Base-by-base conservation (phyloP, 2,329 filamentous ascomycete genomes). In the Cercospora beticola region DNA sequence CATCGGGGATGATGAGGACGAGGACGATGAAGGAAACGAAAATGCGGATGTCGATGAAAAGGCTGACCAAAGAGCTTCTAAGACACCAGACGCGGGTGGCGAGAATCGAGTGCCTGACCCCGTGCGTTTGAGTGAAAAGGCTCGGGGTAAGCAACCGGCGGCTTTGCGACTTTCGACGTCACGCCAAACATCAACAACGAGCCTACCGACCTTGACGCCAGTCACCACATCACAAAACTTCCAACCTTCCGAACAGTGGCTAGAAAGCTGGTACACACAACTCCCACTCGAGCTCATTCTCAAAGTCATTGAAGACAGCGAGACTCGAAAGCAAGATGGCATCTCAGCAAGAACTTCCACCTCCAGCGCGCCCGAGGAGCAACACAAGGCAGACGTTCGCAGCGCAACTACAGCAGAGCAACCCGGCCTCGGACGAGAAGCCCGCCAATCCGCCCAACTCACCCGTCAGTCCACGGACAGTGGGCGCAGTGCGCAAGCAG, bases 251-350 rank as follows among this genome's bases (percentile, higher is more conserved):
- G 83, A 90, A 6, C 84, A 88, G 66, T 98, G 95, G 88, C 92
- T 98, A 72, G 94, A 97, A 75, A 91, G 88, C 67, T 98, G 94
- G 94, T 87, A 97, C n/a, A 91, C 92, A 0, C 92, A 93, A 94
- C 1, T 86, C 97, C 3, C 94, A 97, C 80, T 97, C 93, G 1
- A 89, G 92, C 60, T 83, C 31, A 72, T 73, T 49, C 64, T 73
- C 0, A 64, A 70, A 12, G 63, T 54, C 12, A 72, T 73, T n/a
- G 67, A 68, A 36, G 66, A 68, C 43, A 65, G 65, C 23, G 72
- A 73, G 36, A 64, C 26, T 16, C 65, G 69, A 28, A 63, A 65
- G 30, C 62, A 64, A 31, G 56, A 67, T 43, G 68, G 61, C 59
- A 26, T 57, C 28, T 59, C 56, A 49, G 43, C 62, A 49, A 60